Evolutionary conservation across 2,329 filamentous ascomycete species (phyloP).

Genomic region (Pseudogymnoascus sp.): DNA sequence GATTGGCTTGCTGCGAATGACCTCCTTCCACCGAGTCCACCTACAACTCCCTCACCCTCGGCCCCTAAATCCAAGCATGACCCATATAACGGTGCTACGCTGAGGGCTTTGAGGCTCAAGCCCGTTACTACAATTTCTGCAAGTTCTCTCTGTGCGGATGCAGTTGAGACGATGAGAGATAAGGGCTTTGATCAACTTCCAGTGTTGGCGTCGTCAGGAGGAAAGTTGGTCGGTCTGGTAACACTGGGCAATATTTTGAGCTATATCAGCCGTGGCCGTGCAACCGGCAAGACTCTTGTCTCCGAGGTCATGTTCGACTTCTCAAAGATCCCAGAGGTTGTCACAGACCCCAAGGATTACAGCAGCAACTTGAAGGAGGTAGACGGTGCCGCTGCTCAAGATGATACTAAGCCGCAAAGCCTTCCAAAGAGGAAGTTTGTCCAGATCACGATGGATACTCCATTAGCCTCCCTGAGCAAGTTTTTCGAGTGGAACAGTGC

Average conservation of each 20-base stretch:
- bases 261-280: constrained; percentile 78
- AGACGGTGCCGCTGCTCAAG: constrained; percentile 18
- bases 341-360: constrained; percentile 70
- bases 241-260: constrained; percentile 91
- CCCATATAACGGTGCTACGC: constrained; percentile 69
- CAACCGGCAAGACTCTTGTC: constrained; percentile 65
- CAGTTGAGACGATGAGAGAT: constrained; percentile 96
- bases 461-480: constrained; percentile 71
- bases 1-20: constrained; percentile 98
- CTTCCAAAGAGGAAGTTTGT: constrained; percentile 66
- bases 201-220: constrained; percentile 64
- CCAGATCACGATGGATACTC: constrained; percentile 88
- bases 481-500: constrained; percentile 99
- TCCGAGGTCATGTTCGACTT: constrained; percentile 97
- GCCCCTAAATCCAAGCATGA: constrained; percentile 44
- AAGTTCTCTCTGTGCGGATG: constrained; percentile 67
- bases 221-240: constrained; percentile 79
- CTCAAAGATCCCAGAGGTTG: constrained; percentile 73
- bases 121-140: constrained; percentile 80
- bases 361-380: constrained; percentile 36
- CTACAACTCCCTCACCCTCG: constrained; percentile 31
- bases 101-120: constrained; percentile 79
- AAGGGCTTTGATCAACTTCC: constrained; percentile 97
- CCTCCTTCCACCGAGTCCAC: constrained; percentile 61
- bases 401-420: constrained; percentile 32